Percentiles rank a stretch among this genome's conserved stretches.
These are phyloP conservation scores for Solanum neorickii DNA, from an alignment of 257 asterid genomes.

Conservation along the genomic window DNA sequence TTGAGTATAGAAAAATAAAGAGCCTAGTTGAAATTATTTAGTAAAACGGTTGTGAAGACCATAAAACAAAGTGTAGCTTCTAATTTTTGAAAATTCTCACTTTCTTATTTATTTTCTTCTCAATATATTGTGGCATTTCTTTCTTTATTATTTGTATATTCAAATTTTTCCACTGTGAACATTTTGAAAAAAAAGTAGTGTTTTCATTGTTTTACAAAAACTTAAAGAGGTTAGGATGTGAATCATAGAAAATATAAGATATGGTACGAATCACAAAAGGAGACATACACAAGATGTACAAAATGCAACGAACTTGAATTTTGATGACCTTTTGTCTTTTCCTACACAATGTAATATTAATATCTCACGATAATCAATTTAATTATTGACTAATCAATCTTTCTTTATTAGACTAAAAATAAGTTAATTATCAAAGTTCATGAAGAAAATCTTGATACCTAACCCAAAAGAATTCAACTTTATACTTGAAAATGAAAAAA, in stretches of 20 bases:
- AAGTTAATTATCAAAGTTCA: not conserved
- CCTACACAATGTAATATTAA: not conserved
- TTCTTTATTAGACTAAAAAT: not conserved
- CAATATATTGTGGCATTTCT: not conserved
- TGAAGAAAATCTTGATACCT: not conserved
- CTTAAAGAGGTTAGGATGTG: not conserved
- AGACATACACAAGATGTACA: not conserved
- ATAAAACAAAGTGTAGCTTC: not conserved
- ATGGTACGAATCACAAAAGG: not conserved
- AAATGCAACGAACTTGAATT: not conserved
- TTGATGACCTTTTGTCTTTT: not conserved
- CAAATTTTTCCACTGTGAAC: not conserved
- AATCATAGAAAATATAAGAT: not conserved
- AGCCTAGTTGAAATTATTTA: not conserved
- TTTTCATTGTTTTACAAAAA: not conserved
- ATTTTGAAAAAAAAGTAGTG: not conserved
- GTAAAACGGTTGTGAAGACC: not conserved
- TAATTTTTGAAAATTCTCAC: not conserved
- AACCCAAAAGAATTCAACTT: not conserved
- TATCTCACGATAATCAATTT: not conserved
- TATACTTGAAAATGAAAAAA: not conserved
- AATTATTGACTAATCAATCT: not conserved
- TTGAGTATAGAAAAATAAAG: not conserved
- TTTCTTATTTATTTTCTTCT: not conserved
- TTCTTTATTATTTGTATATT: not conserved